These are phyloP conservation scores for Prunus kanzakura DNA, from an alignment of 306 rosid species.

Conservation along the genomic window DNA sequence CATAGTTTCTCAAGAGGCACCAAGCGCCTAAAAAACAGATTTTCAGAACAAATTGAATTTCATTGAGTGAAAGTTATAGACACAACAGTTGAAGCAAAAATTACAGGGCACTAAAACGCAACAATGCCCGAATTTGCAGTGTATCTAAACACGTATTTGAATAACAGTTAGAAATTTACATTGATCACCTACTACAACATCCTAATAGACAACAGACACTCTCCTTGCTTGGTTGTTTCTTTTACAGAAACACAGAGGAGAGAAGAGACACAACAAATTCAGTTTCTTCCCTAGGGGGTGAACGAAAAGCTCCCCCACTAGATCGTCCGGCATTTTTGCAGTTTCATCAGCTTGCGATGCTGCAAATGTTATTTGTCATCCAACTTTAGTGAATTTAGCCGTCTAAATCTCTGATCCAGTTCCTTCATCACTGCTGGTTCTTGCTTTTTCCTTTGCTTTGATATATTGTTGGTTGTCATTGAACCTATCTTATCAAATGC, in stretches of 20 bases:
- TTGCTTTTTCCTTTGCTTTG: constrained; percentile 94
- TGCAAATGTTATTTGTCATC: constrained; percentile 44
- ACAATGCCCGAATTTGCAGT: constrained; percentile 30
- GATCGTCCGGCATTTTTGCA: constrained; percentile 28
- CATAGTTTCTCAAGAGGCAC: too few species aligned
- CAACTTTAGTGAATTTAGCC: constrained; percentile 61
- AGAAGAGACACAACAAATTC: constrained; percentile 13
- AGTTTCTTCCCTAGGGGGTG: constrained; percentile 26
- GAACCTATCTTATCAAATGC: constrained; percentile 94
- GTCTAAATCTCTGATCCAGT: constrained; percentile 80
- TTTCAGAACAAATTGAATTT: neutral
- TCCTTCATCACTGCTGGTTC: constrained; percentile 98
- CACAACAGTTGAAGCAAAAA: constrained; percentile 13
- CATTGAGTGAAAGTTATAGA: neutral
- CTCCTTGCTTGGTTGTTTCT: constrained; percentile 29
- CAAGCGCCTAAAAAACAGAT: too few species aligned
- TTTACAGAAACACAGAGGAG: constrained; percentile 14
- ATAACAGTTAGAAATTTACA: constrained; percentile 51
- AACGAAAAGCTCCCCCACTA: constrained; percentile 25
- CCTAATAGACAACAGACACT: constrained; percentile 37
- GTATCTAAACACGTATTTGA: constrained; percentile 28
- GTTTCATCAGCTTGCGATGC: constrained; percentile 22
- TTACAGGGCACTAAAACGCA: constrained; percentile 34
- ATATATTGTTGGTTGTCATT: constrained; percentile 85
- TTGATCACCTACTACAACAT: constrained; percentile 45